A percentile compares a stretch with the other conserved stretches of the same genome.
These are phyloP conservation scores for Huntiella decipiens DNA, from an alignment of 2,329 filamentous ascomycete genomes.

Conservation along the genomic window DNA sequence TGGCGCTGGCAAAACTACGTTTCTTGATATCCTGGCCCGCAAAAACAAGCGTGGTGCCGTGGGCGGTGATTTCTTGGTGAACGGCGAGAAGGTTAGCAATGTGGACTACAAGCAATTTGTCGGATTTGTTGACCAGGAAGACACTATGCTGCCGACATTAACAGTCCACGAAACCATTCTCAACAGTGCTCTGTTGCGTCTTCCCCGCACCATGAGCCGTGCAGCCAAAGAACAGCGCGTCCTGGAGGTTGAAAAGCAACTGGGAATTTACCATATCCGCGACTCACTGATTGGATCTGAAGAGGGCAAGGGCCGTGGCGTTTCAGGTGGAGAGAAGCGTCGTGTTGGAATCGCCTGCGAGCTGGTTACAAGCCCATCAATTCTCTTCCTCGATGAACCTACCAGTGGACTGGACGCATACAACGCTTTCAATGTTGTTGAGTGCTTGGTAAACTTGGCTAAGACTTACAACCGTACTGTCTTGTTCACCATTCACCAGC, in stretches of 20 bases:
- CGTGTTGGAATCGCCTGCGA: constrained; percentile 95
- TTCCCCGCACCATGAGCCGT: constrained; percentile 82
- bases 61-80: constrained; percentile 72
- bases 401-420: constrained; percentile 91
- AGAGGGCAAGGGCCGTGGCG: constrained; percentile 81
- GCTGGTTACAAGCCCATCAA: constrained; percentile 89
- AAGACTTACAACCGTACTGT: constrained; percentile 95
- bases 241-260: constrained; percentile 82
- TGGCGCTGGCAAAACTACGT: constrained; percentile 91
- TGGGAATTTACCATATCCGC: constrained; percentile 85
- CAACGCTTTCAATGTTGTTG: constrained; percentile 96
- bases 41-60: constrained; percentile 85
- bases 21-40: constrained; percentile 83
- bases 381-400: constrained; percentile 90
- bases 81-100: constrained; percentile 76
- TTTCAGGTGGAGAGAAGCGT: constrained; percentile 91
- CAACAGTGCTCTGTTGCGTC: constrained; percentile 73
- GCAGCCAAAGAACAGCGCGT: constrained; percentile 80
- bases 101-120: constrained; percentile 77
- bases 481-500: constrained; percentile 96
- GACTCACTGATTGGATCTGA: constrained; percentile 93
- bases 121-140: constrained; percentile 95
- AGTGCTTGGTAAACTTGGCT: constrained; percentile 83
- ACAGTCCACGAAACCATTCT: constrained; percentile 97
- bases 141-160: constrained; percentile 86